Evolutionary conservation across 352 stramenopile genomes (phyloP).

Genomic region (Poterioochromonas sp.): DNA sequence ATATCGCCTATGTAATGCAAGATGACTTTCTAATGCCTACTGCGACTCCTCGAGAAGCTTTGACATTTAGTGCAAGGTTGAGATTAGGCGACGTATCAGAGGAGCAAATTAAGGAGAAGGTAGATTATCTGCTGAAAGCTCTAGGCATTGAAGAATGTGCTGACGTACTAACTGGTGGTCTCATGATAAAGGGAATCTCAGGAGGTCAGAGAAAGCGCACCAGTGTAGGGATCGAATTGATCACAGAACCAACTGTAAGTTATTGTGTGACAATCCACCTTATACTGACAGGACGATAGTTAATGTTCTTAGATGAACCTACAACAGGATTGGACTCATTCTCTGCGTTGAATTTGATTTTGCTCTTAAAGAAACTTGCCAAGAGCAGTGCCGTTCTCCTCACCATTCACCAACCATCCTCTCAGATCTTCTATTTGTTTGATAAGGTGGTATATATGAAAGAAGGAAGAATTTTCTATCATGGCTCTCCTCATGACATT

Average conservation of each 20-base stretch:
- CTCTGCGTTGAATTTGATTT: conserved; percentile 69
- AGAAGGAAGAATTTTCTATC: neutral
- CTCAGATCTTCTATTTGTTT: conserved; percentile 54
- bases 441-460: neutral
- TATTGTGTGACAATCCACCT: too few species aligned
- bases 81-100: conserved; percentile 47
- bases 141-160: conserved; percentile 38
- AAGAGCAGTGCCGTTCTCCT: conserved; percentile 65
- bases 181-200: conserved; percentile 54
- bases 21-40: conserved; percentile 77
- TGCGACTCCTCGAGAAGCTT: conserved; percentile 69
- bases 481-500: neutral
- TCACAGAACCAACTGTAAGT: conserved; percentile 56
- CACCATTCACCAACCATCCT: conserved; percentile 83
- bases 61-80: conserved; percentile 73
- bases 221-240: conserved; percentile 66
- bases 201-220: conserved; percentile 67
- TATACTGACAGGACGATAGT: too few species aligned
- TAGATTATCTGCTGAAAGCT: conserved; percentile 41
- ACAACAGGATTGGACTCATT: conserved; percentile 71
- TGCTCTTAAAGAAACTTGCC: conserved; percentile 71
- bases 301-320: conserved; percentile 73
- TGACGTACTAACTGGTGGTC: conserved; percentile 39
- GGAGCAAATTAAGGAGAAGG: conserved; percentile 37
- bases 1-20: conserved; percentile 62